Conservation (phyloP, 495 filamentous ascomycete genomes). For the Podospora pseudopauciseta region DNA sequence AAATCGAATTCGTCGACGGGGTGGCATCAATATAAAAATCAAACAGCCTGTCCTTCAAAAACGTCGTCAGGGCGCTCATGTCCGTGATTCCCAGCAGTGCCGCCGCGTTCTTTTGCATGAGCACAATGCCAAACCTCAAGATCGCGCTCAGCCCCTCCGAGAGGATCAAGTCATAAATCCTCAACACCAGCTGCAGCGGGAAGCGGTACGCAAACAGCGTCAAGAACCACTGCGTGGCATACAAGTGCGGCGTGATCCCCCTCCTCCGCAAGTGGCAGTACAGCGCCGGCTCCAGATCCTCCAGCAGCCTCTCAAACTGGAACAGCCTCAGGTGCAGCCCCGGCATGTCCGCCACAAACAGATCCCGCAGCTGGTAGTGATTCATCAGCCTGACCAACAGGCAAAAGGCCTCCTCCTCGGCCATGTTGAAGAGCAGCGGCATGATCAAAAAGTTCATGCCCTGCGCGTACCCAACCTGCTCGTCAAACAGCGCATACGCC, state of each 20-base stretch:
- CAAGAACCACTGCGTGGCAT: conserved; percentile 98
- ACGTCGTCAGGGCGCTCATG: conserved; percentile 80
- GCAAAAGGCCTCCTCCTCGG: conserved; percentile 94
- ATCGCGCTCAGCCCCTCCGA: conserved; percentile 92
- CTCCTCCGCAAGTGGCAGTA: conserved; percentile 92
- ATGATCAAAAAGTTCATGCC: conserved; percentile 99
- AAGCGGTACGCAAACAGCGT: conserved; percentile 99
- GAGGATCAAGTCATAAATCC: conserved; percentile 94
- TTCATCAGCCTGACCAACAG: conserved; percentile 94
- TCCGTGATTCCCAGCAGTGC: conserved; percentile 82
- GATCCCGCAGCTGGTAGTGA: conserved; percentile 85
- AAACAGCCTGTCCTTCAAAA: conserved; percentile 89
- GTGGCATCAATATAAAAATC: conserved; percentile 95
- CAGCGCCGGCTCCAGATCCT: conserved; percentile 89
- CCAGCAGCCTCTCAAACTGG: conserved; percentile 90
- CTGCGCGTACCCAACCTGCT: conserved; percentile 92
- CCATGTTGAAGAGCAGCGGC: conserved; percentile 98
- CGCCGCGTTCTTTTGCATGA: conserved; percentile 89
- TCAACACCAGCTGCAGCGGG: conserved; percentile 89
- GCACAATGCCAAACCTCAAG: conserved; percentile 85
- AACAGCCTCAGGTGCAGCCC: conserved; percentile 90
- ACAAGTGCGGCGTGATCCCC: conserved; percentile 83
- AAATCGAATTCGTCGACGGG: conserved; percentile 78
- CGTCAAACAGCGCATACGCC: conserved; percentile 94
- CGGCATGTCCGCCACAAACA: conserved; percentile 96